Base-by-base conservation (phyloP, 73 alveolate genomes). In the Paramecium tetraurelia region DNA sequence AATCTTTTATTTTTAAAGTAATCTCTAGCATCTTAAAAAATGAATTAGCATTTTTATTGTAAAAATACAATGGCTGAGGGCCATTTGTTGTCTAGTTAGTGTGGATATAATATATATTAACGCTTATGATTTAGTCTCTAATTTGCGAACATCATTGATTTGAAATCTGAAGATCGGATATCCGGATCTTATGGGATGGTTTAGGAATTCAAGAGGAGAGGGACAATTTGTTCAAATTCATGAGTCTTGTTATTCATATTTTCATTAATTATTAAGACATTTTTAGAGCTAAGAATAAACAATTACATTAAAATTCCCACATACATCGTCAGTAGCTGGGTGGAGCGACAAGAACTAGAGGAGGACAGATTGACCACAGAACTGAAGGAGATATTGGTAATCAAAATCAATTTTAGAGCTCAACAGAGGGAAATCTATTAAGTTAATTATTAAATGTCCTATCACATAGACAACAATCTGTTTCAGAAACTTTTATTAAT, bases 61-160 rank as follows among this genome's bases (percentile, higher is more conserved):
- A 75, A 80, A 80, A 80, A 80, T 14, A 31, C 90, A 80, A 80
- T 80, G 90, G 90, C 90, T 48, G 90, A 80, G 57, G 90, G 90
- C 90, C 90, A 80, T 80, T 80, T 80, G 90, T 48, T 80, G 90
- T 80, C 90, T 80, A 80, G 43, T 46, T 46, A 80, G 90, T 80
- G 90, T 40, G 90, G 75, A 35, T 44, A 48, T 44, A 80, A 31
- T 31, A 41, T 80, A 41, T 80, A 41, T 24, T 80, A 44, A 46
- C 72, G 57, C 7, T 46, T 80, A 31, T 80, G 29, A 33, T 31
- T 31, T 63, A 63, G 12, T 63, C 69, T 53, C 69, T 53, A 18
- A 18, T 20, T 53, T 3, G 48, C 21, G 69, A 53, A 53, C 12
- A 18, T 53, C 69, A 20, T 48, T 11, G 59, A 16, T n/a, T 0